Evolutionary conservation across 2,329 filamentous ascomycete species (phyloP).

Genomic region (Ascochyta fabae): DNA sequence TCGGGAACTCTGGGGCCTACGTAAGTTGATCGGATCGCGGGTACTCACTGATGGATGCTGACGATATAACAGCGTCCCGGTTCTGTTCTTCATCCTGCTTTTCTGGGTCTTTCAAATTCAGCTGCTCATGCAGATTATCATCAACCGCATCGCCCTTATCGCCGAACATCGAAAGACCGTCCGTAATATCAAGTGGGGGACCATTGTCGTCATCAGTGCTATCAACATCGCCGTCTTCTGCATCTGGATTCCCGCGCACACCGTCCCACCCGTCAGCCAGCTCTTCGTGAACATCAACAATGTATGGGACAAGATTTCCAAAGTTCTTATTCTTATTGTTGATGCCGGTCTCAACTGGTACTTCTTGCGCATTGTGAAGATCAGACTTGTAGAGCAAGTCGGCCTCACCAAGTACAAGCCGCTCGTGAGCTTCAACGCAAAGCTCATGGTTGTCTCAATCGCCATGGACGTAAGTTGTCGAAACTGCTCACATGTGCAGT

Average conservation of each 20-base stretch:
- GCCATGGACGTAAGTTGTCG: constrained; percentile 48
- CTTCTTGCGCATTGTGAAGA: constrained; percentile 55
- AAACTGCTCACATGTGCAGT: not conserved
- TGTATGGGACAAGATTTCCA: constrained; percentile 62
- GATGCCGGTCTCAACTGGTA: constrained; percentile 61
- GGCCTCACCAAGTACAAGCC: constrained; percentile 52
- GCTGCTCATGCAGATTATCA: constrained; percentile 62
- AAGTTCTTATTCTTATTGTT: constrained; percentile 59
- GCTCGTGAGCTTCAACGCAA: constrained; percentile 51
- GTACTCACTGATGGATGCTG: not conserved
- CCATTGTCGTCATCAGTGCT: constrained; percentile 53
- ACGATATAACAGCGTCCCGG: constrained; percentile 29
- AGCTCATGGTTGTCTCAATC: constrained; percentile 50
- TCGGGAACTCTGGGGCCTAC: constrained; percentile 38
- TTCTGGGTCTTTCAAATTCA: constrained; percentile 53
- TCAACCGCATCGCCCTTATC: constrained; percentile 61
- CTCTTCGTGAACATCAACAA: constrained; percentile 56
- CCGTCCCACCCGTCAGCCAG: constrained; percentile 36
- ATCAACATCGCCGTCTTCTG: constrained; percentile 62
- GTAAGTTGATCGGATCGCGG: constrained; percentile 20
- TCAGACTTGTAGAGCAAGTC: constrained; percentile 46
- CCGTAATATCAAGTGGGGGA: constrained; percentile 55
- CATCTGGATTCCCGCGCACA: constrained; percentile 62
- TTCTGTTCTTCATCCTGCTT: constrained; percentile 43
- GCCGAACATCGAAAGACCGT: constrained; percentile 51